Base-by-base conservation (phyloP, 176 grass and related monocot genomes). In the Elymus sibiricus region DNA sequence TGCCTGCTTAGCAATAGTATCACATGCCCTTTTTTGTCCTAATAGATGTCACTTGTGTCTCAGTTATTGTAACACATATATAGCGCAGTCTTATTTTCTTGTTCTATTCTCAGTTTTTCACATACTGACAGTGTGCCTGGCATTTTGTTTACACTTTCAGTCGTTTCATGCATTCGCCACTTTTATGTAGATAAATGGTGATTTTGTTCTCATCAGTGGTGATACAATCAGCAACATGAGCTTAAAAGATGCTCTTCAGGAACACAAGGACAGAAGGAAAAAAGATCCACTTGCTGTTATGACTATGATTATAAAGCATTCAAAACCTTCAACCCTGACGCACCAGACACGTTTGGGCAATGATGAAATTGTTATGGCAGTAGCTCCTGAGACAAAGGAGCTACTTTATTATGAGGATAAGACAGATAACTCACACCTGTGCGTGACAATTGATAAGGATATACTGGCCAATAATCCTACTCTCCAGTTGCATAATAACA, bases 151-250 rank as follows among this genome's bases (percentile, higher is more conserved):
- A 68, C 69, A 43, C 32, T 66, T 67, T 40, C 75, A 84, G 22
- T 62, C 75, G 44, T 75, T 66, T 91, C 16, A 85, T 78, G 11
- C 13, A n/a, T 38, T 70, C 15, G 7, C 72, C 82, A 53, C 21
- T 73, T 92, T 51, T 65, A 26, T 94, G 83, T 82, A 99, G 97
- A 93, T 99, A 88, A 86, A 44, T 85, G 97, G 94, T 13, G 97
- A 96, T 87, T 99, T 99, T 42, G n/a, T 99, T 90, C 97, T 99
- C 39, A 90, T 99, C 82, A 94, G 91, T 64, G 97, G 97, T 49
- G 92, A 96, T 87, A 99, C 97, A 64, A 77, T 99, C 89, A 96
- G 94, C 83, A 99, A 99, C 78, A 93, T 92, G 92, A 91, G 87
- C 73, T 90, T 98, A 77, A 88, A 91, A 71, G 86, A 91, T 29